phyloP scores from a whole-genome alignment of 768 basidiomycete species.

The Leccinum fibrillosum region DNA sequence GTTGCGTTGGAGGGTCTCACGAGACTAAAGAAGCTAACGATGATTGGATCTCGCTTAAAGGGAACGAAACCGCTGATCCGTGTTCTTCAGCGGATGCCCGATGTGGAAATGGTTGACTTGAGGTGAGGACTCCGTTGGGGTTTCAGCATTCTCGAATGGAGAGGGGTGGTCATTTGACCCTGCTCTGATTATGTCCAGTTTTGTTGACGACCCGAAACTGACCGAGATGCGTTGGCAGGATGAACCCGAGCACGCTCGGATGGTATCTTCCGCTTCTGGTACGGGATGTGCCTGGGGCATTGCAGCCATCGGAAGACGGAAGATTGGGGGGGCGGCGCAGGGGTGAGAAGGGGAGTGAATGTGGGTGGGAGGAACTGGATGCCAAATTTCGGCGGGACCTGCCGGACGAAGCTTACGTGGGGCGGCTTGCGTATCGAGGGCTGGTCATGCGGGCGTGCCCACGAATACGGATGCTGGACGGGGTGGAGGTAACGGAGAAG shows the following conservation, averaged over 20 bases:
- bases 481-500: slow-evolving; percentile 76
- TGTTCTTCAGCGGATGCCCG: slow-evolving; percentile 65
- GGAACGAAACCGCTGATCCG: slow-evolving; percentile 72
- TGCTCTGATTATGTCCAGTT: background rate
- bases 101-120: slow-evolving; percentile 89
- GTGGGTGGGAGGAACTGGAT: slow-evolving; percentile 75
- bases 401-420: slow-evolving; percentile 84
- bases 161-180: background rate
- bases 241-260: slow-evolving; percentile 96
- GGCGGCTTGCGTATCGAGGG: slow-evolving; percentile 86
- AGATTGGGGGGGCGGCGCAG: slow-evolving; percentile 18
- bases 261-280: slow-evolving; percentile 92
- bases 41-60: slow-evolving; percentile 81
- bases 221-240: slow-evolving; percentile 42
- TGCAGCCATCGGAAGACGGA: slow-evolving; percentile 55
- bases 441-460: slow-evolving; percentile 77
- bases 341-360: slow-evolving; percentile 31
- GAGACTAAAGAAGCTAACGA: slow-evolving; percentile 77
- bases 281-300: slow-evolving; percentile 60
- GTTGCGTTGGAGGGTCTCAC: slow-evolving; percentile 64
- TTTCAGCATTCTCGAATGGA: slow-evolving; percentile 12
- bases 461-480: slow-evolving; percentile 74
- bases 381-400: slow-evolving; percentile 83
- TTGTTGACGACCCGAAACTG: slow-evolving; percentile 24
- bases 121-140: slow-evolving; percentile 49